A percentile compares a stretch with the other conserved stretches of the same genome.
Evolutionary conservation across 371 early-diverging fungal genomes (phyloP).

Genomic region (Rhizopus arrhizus): DNA sequence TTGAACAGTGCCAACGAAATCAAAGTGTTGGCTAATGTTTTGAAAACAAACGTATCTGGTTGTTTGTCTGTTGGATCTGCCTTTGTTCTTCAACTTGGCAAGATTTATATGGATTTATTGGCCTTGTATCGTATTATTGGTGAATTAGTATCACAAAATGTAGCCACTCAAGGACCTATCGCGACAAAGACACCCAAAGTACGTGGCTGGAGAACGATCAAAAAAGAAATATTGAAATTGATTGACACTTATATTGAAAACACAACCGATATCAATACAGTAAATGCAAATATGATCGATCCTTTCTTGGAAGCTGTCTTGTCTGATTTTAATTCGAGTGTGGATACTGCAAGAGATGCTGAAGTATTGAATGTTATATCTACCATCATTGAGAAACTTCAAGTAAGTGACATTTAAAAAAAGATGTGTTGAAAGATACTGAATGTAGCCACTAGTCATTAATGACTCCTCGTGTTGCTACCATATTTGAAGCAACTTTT

Average conservation of each 20-base stretch:
- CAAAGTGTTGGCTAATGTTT: constrained; percentile 87
- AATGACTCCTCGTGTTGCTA: constrained; percentile 80
- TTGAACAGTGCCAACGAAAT: constrained; percentile 80
- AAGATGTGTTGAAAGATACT: not conserved
- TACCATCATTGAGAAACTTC: constrained; percentile 78
- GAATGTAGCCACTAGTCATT: constrained; percentile 44
- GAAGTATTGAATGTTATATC: constrained; percentile 93
- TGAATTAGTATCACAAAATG: constrained; percentile 76
- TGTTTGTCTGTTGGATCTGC: constrained; percentile 87
- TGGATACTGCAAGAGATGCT: constrained; percentile 88
- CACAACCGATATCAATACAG: constrained; percentile 77
- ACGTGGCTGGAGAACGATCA: constrained; percentile 90
- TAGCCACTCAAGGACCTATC: constrained; percentile 69
- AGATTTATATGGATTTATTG: constrained; percentile 88
- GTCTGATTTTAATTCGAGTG: constrained; percentile 82
- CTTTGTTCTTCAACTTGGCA: constrained; percentile 83
- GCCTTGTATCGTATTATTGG: constrained; percentile 88
- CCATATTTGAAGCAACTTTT: constrained; percentile 91
- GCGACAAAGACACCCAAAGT: constrained; percentile 92
- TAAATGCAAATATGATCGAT: constrained; percentile 83
- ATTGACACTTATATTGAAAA: constrained; percentile 85
- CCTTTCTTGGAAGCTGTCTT: constrained; percentile 91
- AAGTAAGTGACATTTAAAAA: constrained; percentile 50
- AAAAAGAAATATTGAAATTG: constrained; percentile 90
- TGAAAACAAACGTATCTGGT: constrained; percentile 93